These are phyloP conservation scores for Pestalotiopsis sp. DNA, from an alignment of 2,329 filamentous ascomycete genomes.

Conservation along the genomic window DNA sequence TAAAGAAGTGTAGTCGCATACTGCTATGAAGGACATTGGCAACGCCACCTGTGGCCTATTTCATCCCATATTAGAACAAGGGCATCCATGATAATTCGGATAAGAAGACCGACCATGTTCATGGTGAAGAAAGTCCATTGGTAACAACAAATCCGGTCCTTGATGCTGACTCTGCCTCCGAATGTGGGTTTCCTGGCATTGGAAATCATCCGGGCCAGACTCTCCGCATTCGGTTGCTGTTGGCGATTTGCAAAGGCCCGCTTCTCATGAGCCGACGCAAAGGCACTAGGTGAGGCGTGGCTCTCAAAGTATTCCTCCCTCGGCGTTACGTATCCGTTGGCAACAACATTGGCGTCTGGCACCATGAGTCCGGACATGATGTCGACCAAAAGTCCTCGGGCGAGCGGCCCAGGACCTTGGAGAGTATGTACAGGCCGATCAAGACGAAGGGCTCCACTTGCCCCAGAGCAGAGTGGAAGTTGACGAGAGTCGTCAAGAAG, in stretches of 20 bases:
- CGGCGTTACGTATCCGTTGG: constrained; percentile 29
- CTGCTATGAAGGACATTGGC: constrained; percentile 55
- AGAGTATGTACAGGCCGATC: constrained; percentile 47
- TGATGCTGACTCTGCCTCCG: constrained; percentile 40
- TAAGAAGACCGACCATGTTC: constrained; percentile 33
- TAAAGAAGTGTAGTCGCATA: constrained; percentile 33
- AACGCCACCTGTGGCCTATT: constrained; percentile 55
- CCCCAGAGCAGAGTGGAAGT: constrained; percentile 51
- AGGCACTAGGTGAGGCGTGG: constrained; percentile 16
- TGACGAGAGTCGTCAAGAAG: constrained; percentile 54
- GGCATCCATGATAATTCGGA: neutral
- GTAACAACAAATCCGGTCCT: constrained; percentile 52
- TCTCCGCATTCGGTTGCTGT: constrained; percentile 21
- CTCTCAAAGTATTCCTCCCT: constrained; percentile 23
- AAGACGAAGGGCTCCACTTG: constrained; percentile 48
- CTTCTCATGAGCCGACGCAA: constrained; percentile 16
- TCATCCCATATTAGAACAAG: neutral
- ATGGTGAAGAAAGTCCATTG: constrained; percentile 79
- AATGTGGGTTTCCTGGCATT: constrained; percentile 25
- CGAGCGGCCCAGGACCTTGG: constrained; percentile 46
- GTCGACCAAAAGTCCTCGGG: constrained; percentile 45
- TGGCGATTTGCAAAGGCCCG: constrained; percentile 14
- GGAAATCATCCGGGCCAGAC: constrained; percentile 35
- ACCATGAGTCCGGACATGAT: constrained; percentile 25
- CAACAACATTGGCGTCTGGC: constrained; percentile 18